Evolutionary conservation across 306 rosid species (phyloP), one percentile per base, ranked within the genome.

Genomic region (Vicia villosa): DNA sequence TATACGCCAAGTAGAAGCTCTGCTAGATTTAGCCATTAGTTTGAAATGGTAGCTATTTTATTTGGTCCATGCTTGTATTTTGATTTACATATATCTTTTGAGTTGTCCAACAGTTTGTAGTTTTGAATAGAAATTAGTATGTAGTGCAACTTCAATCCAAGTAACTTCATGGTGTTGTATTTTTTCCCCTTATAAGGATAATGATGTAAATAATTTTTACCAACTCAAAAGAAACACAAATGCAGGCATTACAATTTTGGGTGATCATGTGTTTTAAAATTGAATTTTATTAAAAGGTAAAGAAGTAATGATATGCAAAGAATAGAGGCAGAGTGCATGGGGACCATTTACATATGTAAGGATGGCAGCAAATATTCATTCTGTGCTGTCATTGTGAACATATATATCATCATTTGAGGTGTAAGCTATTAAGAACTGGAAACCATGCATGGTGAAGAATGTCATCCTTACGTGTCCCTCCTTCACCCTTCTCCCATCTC

Each of bases 11-110:
- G 96, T 94, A 21, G 92, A 86, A 81, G 83, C 97, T 20, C 74
- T 90, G 71, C 79, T 94, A 73, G 90, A 94, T 64, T 77, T 94
- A 65, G 95, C 97, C 49, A 65, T 94, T 52, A 64, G 85, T 78
- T 80, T 94, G 77, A 49, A 83, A 26, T 89, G 94, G 91, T 91
- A 94, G 80, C 54, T 49, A 28, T 70, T 63, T 66, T 49, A 21
- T 70, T 63, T 66, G 36, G 30, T 40, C 64, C 49, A 36, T 13
- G 14, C 24, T 59, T 60, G 59, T 65, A 61, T 46, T 52, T 58
- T 73, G 67, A 51, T 70, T 69, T 47, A 66, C 41, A 61, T 11
- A 22, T 20, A 51, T 52, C 59, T 14, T 28, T 52, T 52, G 16
- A 4, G 28, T 19, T 51, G 54, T 16, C 22, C 21, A n/a, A 16